Base-by-base conservation (phyloP, 768 basidiomycete species). In the Phlegmacium glaucopus region DNA sequence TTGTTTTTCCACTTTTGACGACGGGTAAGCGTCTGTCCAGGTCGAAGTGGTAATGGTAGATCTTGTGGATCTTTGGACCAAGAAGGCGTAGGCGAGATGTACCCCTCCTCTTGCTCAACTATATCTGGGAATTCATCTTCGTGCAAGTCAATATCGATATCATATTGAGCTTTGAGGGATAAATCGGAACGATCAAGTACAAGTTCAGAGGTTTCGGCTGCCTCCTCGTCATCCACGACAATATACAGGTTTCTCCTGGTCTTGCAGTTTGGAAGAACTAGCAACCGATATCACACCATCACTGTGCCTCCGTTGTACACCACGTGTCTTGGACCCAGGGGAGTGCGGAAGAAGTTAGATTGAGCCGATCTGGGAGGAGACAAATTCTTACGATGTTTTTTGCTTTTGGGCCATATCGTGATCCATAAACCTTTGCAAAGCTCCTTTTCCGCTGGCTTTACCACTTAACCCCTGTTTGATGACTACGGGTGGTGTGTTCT, bases 21-120 rank as follows among this genome's bases (percentile, higher is more conserved):
- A 11, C 56, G 49, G 12, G 52, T 47, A 15, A 6, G 32, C 6
- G 32, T 34, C n/a, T 48, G 53, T 18, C 48, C 48, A 12, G 61
- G 68, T 27, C 69, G 70, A 34, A 71, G 50, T 17, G 87, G 87
- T 9, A 87, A 89, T 39, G 85, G 87, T 25, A 90, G 56, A 8
- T 82, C 81, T 48, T 86, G 79, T 18, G 74, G 75, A 30, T 82
- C 83, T 51, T 71, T 70, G 42, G 73, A 74, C 53, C 74, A 69
- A 16, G 80, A 80, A 39, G 77, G 67, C 8, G 78, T 67, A 12
- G 87, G 88, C n/a, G 89, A 89, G 44, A 87, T 72, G 64, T 91
- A 92, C 12, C 90, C 89, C 50, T 87, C 87, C 60, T 91, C 90
- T 65, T 89, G 89, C 58, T 74, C 71, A 12, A 88, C 79, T 9